Base-by-base conservation (phyloP, 805 yeast species). In the Lachancea meyersii region DNA sequence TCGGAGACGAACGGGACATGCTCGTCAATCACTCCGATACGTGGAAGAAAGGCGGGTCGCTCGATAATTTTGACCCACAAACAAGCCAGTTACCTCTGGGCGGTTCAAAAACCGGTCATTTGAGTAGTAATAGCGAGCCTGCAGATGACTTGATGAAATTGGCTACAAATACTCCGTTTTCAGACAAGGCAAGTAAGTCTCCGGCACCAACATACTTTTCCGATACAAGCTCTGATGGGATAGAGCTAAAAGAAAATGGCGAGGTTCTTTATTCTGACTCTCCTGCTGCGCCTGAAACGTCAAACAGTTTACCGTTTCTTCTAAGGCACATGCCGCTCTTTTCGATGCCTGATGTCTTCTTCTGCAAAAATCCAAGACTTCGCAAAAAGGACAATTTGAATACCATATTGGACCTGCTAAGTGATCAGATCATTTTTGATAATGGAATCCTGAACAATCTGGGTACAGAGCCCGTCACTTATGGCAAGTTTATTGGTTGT, bases 251-350 rank as follows among this genome's bases (percentile, higher is more conserved):
- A 16, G 41, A 31, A 21, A 38, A 14, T 18, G 24, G 33, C 13
- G 40, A 19, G 7, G 13, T 11, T 6, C 13, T 19, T n/a, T 17
- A 30, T 10, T 18, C 26, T 10, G 33, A 27, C 18, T 37, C 40
- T 21, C 13, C 22, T 5, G 26, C 35, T 17, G 30, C 37, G 6
- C 46, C 55, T 5, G 59, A 57, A 36, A 49, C 60, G 3, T 72
- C 85, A 5, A 82, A 80, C 49, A 80, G 80, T 61, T 59, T 83
- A 26, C 89, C 88, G 1, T 77, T 84, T 60, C 68, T 84, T 9
- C 60, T 84, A 21, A 64, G 89, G 45, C 76, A 80, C 32, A 74
- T 82, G 45, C 80, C 86, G 16, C 67, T 80, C 0, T 67, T 72
- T 34, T 73, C 84, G 0, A 77, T 84, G 9, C 91, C 94, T 0